Conservation (phyloP, 345 rosid genomes). For the Populus ilicifolia region DNA sequence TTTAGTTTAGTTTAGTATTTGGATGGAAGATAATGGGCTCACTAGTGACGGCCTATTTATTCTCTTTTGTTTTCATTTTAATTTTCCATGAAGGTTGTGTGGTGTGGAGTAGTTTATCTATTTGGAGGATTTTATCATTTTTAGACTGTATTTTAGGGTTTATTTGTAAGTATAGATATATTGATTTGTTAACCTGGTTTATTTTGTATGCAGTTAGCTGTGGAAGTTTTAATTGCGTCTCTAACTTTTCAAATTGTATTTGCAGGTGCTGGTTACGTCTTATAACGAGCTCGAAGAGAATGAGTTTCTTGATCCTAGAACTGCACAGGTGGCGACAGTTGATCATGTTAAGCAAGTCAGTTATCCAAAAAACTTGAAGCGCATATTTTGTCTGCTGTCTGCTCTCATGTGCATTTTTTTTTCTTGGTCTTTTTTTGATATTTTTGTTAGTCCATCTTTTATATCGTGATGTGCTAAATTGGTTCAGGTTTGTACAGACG, state of each 20-base stretch:
- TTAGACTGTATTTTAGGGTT: not conserved
- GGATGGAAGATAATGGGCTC: not conserved
- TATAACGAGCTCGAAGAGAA: constrained; percentile 58
- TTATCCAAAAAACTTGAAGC: not conserved
- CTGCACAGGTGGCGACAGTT: constrained; percentile 78
- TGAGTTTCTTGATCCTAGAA: constrained; percentile 86
- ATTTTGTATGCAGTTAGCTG: not conserved
- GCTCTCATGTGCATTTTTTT: too few species aligned
- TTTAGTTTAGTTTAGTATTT: too few species aligned
- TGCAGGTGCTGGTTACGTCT: constrained; percentile 65
- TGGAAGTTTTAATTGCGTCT: not conserved
- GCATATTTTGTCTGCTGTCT: not conserved
- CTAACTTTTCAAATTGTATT: not conserved
- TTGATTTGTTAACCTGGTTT: not conserved
- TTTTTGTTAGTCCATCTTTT: constrained; percentile 16
- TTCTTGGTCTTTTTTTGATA: not conserved
- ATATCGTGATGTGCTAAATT: constrained; percentile 45
- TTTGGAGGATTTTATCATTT: not conserved
- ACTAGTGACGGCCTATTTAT: too few species aligned
- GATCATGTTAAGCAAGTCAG: constrained; percentile 94
- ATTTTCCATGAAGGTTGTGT: too few species aligned
- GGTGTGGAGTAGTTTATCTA: not conserved
- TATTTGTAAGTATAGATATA: too few species aligned
- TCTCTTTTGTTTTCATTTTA: too few species aligned
- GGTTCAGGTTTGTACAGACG: constrained; percentile 84